Evolutionary conservation across 2,329 filamentous ascomycete genomes (phyloP).

Genomic region (Trichoderma sp.): DNA sequence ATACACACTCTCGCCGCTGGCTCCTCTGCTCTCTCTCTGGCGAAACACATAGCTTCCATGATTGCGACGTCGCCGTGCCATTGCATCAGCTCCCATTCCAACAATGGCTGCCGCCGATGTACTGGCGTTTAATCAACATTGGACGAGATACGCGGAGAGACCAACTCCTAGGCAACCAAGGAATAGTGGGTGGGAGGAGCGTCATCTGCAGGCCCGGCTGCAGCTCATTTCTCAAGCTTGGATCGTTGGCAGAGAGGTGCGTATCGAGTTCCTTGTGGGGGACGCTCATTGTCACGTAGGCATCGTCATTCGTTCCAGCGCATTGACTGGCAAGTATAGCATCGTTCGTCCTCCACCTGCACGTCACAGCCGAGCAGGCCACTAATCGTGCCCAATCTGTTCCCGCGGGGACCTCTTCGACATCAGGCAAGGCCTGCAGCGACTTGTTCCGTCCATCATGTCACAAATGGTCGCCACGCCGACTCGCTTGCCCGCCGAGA

Average conservation of each 20-base stretch:
- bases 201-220: conserved; percentile 27
- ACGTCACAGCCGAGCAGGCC: conserved; percentile 20
- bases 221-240: conserved; percentile 36
- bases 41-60: conserved; percentile 15
- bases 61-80: conserved; percentile 3
- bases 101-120: conserved; percentile 19
- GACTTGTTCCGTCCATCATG: conserved; percentile 22
- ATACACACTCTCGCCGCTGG: background rate
- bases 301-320: background rate
- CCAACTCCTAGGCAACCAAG: conserved; percentile 1
- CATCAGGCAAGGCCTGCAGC: conserved; percentile 27
- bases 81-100: conserved; percentile 10
- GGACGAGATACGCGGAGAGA: conserved; percentile 6
- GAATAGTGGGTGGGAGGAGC: conserved; percentile 29
- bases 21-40: background rate
- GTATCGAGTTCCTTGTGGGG: background rate
- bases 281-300: background rate
- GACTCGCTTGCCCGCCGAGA: conserved; percentile 29
- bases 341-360: background rate
- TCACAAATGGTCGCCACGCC: conserved; percentile 33
- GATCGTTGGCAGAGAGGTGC: conserved; percentile 28
- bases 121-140: background rate
- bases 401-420: conserved; percentile 37
- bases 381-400: conserved; percentile 26
- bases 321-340: conserved; percentile 4